Conservation (phyloP, 1,284 basidiomycete genomes). For the Trichosporon sp. region DNA sequence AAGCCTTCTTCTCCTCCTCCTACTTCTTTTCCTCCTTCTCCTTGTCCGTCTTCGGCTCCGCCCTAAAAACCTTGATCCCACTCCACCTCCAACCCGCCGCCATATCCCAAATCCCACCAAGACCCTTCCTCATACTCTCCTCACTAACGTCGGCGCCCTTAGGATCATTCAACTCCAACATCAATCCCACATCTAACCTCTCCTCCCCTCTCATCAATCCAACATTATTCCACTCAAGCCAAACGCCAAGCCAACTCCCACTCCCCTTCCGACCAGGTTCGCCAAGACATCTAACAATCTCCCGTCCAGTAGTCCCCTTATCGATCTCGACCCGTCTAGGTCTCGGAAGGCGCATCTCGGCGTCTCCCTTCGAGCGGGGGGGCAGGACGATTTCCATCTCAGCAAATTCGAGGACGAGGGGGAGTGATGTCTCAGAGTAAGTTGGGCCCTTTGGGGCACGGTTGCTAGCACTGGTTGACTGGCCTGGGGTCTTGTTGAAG, state of each 20-base stretch:
- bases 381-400: constrained; percentile 49
- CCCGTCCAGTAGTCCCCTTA: constrained; percentile 60
- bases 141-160: constrained; percentile 27
- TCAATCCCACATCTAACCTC: constrained; percentile 27
- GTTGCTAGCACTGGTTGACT: constrained; percentile 3
- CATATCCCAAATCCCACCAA: constrained; percentile 44
- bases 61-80: constrained; percentile 37
- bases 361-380: constrained; percentile 19
- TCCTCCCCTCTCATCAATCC: constrained; percentile 3
- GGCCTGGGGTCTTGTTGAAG: constrained; percentile 55
- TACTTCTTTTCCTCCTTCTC: not conserved
- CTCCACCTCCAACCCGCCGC: constrained; percentile 43
- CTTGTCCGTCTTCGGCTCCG: not conserved
- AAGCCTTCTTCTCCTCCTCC: no score
- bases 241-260: constrained; percentile 80
- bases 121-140: constrained; percentile 32
- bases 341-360: constrained; percentile 24
- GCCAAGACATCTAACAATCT: constrained; percentile 65
- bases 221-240: constrained; percentile 79
- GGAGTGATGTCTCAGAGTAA: constrained; percentile 47
- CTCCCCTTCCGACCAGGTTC: constrained; percentile 83
- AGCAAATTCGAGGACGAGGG: constrained; percentile 54
- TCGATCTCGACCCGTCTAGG: constrained; percentile 52
- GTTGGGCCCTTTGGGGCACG: constrained; percentile 4
- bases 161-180: constrained; percentile 40